These are phyloP conservation scores for Ambispora gerdemannii DNA, from an alignment of 192 early-diverging fungal species.

Conservation along the genomic window DNA sequence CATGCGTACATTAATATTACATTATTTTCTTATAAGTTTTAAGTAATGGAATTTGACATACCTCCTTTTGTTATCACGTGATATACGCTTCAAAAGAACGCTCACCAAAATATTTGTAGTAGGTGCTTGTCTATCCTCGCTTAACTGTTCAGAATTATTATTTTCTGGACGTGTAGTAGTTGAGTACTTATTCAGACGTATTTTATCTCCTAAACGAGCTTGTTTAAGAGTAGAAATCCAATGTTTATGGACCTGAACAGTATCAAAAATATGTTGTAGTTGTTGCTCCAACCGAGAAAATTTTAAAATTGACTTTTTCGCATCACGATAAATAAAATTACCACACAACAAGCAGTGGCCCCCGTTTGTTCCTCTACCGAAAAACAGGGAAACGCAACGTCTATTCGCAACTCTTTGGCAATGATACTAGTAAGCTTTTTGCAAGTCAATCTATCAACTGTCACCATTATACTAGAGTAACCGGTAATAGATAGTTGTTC, in stretches of 20 bases:
- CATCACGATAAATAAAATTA: conserved; percentile 11
- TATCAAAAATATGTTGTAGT: background rate
- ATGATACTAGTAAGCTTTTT: conserved; percentile 41
- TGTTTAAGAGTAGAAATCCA: conserved; percentile 39
- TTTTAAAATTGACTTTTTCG: background rate
- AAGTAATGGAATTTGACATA: background rate
- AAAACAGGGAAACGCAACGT: conserved; percentile 56
- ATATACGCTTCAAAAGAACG: conserved; percentile 18
- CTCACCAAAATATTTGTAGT: conserved; percentile 27
- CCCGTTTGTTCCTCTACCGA: conserved; percentile 45
- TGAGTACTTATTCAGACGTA: background rate
- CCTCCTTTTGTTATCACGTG: conserved; percentile 12
- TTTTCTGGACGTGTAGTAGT: background rate
- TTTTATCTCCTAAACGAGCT: conserved; percentile 1
- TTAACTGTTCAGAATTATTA: conserved; percentile 5
- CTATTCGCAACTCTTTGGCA: conserved; percentile 48
- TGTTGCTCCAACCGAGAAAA: background rate
- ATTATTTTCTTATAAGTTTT: background rate
- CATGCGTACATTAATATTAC: background rate
- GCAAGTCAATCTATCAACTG: conserved; percentile 16
- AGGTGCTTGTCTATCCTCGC: conserved; percentile 20
- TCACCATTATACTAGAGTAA: conserved; percentile 15
- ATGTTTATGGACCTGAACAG: conserved; percentile 43
- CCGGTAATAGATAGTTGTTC: background rate
- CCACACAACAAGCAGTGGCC: conserved; percentile 53